A percentile compares a stretch with the other conserved stretches of the same genome.
phyloP scores from a whole-genome alignment of 2,329 filamentous ascomycete species.

The Eurotiales sp. region DNA sequence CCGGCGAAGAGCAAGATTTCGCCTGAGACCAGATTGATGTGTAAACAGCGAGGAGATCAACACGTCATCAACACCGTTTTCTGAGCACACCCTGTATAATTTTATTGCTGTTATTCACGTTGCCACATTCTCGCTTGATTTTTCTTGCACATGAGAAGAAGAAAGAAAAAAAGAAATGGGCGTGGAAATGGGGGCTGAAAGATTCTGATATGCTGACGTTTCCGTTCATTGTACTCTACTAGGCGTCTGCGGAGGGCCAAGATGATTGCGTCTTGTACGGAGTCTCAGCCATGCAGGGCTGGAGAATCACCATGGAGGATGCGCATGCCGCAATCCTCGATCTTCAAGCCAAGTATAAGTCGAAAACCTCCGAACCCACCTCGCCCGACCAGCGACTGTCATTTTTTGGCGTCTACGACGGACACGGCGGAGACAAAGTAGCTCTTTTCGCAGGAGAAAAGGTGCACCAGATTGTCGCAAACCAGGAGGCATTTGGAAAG shows the following conservation, averaged over 20 bases:
- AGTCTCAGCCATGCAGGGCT: conserved; percentile 98
- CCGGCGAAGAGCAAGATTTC: conserved; percentile 3
- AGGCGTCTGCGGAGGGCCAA: conserved; percentile 85
- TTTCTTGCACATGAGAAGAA: neutral
- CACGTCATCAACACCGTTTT: neutral
- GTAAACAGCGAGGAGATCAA: neutral
- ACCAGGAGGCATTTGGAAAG: conserved; percentile 88
- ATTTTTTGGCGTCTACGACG: conserved; percentile 98
- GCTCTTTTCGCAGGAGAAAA: conserved; percentile 89
- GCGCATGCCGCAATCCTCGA: conserved; percentile 87
- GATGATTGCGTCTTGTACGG: conserved; percentile 93
- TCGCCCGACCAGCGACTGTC: conserved; percentile 71
- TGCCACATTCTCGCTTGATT: neutral
- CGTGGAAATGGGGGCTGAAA: too few species aligned
- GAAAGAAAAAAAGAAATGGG: too few species aligned
- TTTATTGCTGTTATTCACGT: neutral
- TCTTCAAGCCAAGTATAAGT: conserved; percentile 61
- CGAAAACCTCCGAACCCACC: conserved; percentile 55
- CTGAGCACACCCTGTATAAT: neutral
- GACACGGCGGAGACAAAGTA: conserved; percentile 95
- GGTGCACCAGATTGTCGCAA: conserved; percentile 88
- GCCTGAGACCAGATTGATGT: conserved; percentile 2
- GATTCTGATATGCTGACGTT: conserved; percentile 12
- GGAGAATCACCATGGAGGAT: conserved; percentile 99
- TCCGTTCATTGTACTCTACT: conserved; percentile 1